These are phyloP conservation scores for Ceratocystiopsis minuta DNA, from an alignment of 2,329 filamentous ascomycete genomes.

Conservation along the genomic window DNA sequence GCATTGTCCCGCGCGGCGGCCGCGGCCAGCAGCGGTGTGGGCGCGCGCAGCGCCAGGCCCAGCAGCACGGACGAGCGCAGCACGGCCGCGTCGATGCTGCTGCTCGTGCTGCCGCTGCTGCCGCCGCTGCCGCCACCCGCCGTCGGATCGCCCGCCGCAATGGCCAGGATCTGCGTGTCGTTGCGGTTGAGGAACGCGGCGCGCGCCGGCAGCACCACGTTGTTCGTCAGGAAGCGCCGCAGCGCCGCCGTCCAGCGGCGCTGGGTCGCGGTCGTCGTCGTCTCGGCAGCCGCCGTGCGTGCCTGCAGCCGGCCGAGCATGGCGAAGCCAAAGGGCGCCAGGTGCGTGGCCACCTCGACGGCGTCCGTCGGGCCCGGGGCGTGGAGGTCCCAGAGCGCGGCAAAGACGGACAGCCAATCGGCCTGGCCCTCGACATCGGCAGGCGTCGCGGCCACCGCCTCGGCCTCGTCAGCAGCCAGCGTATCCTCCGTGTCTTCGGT, in stretches of 20 bases:
- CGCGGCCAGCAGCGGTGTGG: constrained; percentile 12
- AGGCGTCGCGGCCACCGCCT: background rate
- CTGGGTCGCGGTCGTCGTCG: constrained; percentile 4
- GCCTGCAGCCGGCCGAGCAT: constrained; percentile 24
- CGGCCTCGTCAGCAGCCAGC: background rate
- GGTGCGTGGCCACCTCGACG: constrained; percentile 27
- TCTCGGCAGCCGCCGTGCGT: too few species aligned
- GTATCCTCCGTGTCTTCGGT: background rate
- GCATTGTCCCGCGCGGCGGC: constrained; percentile 19
- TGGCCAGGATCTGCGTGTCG: constrained; percentile 9
- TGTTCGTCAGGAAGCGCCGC: constrained; percentile 29
- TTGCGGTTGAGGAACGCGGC: constrained; percentile 26
- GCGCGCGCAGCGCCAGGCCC: constrained; percentile 19
- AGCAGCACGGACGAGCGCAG: constrained; percentile 27
- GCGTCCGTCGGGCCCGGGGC: constrained; percentile 30
- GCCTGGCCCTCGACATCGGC: constrained; percentile 20
- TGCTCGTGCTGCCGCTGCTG: background rate
- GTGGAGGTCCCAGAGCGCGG: constrained; percentile 34
- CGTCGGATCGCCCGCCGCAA: background rate
- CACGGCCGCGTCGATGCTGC: constrained; percentile 3
- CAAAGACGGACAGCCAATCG: constrained; percentile 29
- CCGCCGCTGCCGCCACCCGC: background rate
- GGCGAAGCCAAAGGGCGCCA: constrained; percentile 22
- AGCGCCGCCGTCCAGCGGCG: constrained; percentile 28
- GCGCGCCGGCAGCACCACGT: constrained; percentile 33